Percentiles rank a stretch among this genome's conserved stretches.
Evolutionary conservation across 306 rosid species (phyloP).

Genomic region (Macrotyloma uniflorum): DNA sequence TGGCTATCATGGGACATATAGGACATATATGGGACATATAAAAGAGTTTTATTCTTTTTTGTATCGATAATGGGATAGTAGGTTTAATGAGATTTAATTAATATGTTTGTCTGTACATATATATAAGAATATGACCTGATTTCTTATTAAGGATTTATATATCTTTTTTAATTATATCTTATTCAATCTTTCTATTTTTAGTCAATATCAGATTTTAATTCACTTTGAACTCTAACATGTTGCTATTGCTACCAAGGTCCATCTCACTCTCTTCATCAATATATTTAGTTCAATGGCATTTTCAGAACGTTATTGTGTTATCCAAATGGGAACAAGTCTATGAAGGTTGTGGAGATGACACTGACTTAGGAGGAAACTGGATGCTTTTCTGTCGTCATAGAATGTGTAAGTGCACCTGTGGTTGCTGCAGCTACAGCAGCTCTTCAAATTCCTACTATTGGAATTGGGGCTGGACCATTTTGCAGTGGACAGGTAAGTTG

Average conservation of each 20-base stretch:
- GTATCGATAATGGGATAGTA: no score
- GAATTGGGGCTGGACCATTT: background rate
- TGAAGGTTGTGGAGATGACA: background rate
- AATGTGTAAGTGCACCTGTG: background rate
- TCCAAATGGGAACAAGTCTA: background rate
- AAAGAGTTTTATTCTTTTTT: no score
- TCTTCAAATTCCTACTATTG: no score
- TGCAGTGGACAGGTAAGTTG: background rate
- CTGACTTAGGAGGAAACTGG: background rate
- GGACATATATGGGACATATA: no score
- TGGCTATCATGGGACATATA: background rate
- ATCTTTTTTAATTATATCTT: no score
- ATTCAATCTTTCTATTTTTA: no score
- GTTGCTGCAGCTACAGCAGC: background rate
- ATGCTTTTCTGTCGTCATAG: background rate
- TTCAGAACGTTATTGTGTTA: background rate
- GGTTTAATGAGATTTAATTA: no score
- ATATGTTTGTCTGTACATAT: no score
- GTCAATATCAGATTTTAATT: no score
- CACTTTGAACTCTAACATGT: no score
- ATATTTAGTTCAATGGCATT: background rate
- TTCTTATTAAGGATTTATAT: no score
- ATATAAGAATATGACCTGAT: no score
- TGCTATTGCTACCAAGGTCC: background rate
- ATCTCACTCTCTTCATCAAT: background rate